Evolutionary conservation across 2,329 filamentous ascomycete species (phyloP), one percentile per base, ranked within the genome.

Genomic region (Calonectria pseudoturangicola): DNA sequence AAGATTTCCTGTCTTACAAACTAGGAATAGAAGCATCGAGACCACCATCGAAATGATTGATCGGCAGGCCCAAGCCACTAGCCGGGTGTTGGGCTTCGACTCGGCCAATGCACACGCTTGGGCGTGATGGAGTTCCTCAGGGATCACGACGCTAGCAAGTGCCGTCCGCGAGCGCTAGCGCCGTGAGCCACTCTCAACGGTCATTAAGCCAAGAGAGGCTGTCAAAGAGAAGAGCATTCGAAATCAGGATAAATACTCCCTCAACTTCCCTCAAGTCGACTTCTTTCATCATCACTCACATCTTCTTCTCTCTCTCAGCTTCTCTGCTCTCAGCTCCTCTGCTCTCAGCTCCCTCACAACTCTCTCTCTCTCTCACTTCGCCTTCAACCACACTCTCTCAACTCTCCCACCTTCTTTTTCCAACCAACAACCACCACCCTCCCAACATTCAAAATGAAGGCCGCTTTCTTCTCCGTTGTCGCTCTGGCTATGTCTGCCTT

Each of bases 401-500:
- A 10, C 33, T 36, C 33, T 9, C 7, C 33, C 33, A 10, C 33
- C 33, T 25, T 48, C 45, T 25, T 21, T 47, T 21, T 10, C 9
- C 12, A 48, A 48, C 12, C 45, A 48, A 48, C 12, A 18, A 48
- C 21, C 45, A 43, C 41, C 41, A 21, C 21, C 45, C 10, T n/a
- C 10, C 21, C 21, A 48, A 3, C 9, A 13, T 48, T 25, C 45
- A 48, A 48, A 48, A 48, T 48, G 45, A 48, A 48, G 45, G 45
- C 45, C 13, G 45, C 45, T 48, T 48, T 48, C 45, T 48, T 48
- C 45, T 48, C 45, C 45, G 45, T 48, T 25, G 8, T 48, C 10
- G 45, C 45, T 48, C 45, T 48, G 45, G 45, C 45, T n/a, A 48
- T 48, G 45, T 48, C 45, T n/a, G 45, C 45, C 45, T 48, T 48